Percentiles rank a stretch among this genome's conserved stretches.
These are phyloP conservation scores for Vanrija humicola DNA, from an alignment of 1,284 basidiomycete genomes.

Conservation along the genomic window DNA sequence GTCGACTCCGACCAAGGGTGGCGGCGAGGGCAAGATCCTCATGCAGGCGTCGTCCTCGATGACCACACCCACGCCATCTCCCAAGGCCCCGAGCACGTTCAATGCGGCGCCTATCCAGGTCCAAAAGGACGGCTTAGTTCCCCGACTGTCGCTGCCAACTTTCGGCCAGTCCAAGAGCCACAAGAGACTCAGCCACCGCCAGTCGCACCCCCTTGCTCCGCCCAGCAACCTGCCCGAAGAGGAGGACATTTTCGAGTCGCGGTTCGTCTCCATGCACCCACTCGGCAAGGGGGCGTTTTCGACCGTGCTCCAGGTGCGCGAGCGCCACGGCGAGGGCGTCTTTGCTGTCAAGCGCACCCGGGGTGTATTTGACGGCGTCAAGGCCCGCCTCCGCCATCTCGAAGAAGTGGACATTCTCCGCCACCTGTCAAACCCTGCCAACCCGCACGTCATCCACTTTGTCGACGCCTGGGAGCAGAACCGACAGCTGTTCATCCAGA, in stretches of 20 bases:
- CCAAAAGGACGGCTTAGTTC: constrained; percentile 18
- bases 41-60: constrained; percentile 1
- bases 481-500: constrained; percentile 84
- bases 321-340: constrained; percentile 59
- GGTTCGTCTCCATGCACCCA: constrained; percentile 72
- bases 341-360: constrained; percentile 95
- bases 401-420: constrained; percentile 94
- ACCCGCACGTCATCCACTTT: constrained; percentile 83
- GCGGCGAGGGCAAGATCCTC: constrained; percentile 17
- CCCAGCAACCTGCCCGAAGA: constrained; percentile 24
- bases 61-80: constrained; percentile 29
- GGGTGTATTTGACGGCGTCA: constrained; percentile 76
- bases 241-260: constrained; percentile 46
- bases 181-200: constrained; percentile 45
- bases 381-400: constrained; percentile 80
- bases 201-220: constrained; percentile 40
- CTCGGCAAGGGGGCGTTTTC: constrained; percentile 94
- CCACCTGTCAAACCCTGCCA: constrained; percentile 60
- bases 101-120: constrained; percentile 7
- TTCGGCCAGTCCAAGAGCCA: constrained; percentile 20
- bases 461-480: constrained; percentile 96
- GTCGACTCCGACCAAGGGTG: constrained; percentile 45
- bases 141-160: constrained; percentile 46
- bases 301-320: constrained; percentile 83
- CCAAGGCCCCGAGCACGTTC: constrained; percentile 12